These are phyloP conservation scores for Knufia petricola DNA, from an alignment of 2,329 filamentous ascomycete genomes.

Conservation along the genomic window DNA sequence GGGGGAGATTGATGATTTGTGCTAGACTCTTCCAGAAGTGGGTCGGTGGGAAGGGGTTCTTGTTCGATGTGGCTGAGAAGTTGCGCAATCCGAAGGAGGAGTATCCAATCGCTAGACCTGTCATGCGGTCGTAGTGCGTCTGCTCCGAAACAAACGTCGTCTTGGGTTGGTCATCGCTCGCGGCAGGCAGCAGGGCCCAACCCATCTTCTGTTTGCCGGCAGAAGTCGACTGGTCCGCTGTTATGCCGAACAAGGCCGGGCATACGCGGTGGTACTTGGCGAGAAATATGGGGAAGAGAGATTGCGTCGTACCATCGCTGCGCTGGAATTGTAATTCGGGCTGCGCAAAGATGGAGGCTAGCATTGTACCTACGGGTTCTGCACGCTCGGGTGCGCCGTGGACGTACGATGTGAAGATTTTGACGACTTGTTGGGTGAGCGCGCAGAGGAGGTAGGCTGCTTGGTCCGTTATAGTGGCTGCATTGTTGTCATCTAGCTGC, in stretches of 20 bases:
- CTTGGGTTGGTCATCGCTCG: constrained; percentile 29
- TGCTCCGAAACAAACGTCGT: constrained; percentile 55
- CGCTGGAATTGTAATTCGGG: constrained; percentile 42
- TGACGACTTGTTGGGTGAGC: constrained; percentile 62
- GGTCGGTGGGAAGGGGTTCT: constrained; percentile 61
- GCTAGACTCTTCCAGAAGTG: constrained; percentile 78
- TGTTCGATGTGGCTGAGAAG: constrained; percentile 58
- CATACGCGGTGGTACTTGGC: constrained; percentile 74
- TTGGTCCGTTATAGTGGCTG: constrained; percentile 42
- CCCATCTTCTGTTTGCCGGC: constrained; percentile 59
- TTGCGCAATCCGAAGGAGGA: constrained; percentile 74
- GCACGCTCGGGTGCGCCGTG: constrained; percentile 55
- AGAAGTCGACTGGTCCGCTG: constrained; percentile 63
- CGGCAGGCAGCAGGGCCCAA: constrained; percentile 53
- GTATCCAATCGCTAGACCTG: constrained; percentile 73
- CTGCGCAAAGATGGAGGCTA: constrained; percentile 64
- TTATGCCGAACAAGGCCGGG: constrained; percentile 76
- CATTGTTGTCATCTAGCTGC: constrained; percentile 18
- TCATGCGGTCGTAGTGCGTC: constrained; percentile 72
- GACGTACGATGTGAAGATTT: constrained; percentile 60
- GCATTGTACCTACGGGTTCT: constrained; percentile 69
- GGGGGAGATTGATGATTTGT: constrained; percentile 64
- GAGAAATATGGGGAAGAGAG: constrained; percentile 73
- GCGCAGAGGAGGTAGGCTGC: constrained; percentile 69
- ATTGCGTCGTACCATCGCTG: constrained; percentile 48